phyloP scores from a whole-genome alignment of 345 rosid species.

The Gossypium bickii region DNA sequence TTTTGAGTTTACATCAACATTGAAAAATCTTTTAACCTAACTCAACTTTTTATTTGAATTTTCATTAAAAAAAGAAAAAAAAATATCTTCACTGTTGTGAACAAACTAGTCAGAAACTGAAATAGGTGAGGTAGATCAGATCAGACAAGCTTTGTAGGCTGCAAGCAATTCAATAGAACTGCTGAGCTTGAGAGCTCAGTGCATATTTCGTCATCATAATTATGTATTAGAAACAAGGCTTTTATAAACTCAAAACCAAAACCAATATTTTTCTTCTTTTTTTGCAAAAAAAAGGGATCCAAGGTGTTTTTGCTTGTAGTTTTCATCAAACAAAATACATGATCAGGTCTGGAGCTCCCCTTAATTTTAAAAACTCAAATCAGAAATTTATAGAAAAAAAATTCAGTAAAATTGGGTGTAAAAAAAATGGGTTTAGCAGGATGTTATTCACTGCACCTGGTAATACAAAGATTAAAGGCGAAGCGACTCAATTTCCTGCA shows the following conservation, averaged over 20 bases:
- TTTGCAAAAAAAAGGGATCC: conserved; percentile 21
- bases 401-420: not conserved
- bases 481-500: conserved; percentile 50
- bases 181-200: conserved; percentile 48
- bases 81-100: no score
- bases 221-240: not conserved
- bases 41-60: no score
- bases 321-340: conserved; percentile 29
- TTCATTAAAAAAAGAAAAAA: no score
- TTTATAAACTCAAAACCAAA: not conserved
- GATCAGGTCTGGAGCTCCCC: conserved; percentile 53
- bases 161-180: conserved; percentile 28
- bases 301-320: conserved; percentile 37
- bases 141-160: conserved; percentile 34
- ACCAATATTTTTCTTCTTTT: no score
- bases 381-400: no score
- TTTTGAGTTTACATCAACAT: no score
- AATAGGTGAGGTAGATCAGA: conserved; percentile 22
- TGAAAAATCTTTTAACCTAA: no score
- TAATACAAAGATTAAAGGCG: conserved; percentile 15
- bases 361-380: not conserved
- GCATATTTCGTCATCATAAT: conserved; percentile 25
- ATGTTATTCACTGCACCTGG: conserved; percentile 41
- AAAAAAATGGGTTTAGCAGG: conserved; percentile 24
- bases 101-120: no score